A percentile compares a stretch with the other conserved stretches of the same genome.
These are phyloP conservation scores for Blastocystis sp. DNA, from an alignment of 352 stramenopile species.

Conservation along the genomic window DNA sequence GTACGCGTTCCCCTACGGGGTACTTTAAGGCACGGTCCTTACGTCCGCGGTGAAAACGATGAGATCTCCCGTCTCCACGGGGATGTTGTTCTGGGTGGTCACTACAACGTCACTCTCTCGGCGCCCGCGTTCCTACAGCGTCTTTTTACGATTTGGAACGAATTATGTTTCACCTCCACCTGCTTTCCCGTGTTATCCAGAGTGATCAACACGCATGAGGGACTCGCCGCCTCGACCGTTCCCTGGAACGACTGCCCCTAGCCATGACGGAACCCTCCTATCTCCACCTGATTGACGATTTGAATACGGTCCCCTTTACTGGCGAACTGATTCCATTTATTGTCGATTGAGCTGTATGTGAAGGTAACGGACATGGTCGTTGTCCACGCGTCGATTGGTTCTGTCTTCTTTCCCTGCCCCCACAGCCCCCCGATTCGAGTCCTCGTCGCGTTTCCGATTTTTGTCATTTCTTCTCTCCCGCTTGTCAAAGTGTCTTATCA, in stretches of 20 bases:
- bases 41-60: slow-evolving; percentile 58
- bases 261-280: background rate
- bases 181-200: slow-evolving; percentile 40
- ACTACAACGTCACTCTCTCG: slow-evolving; percentile 5
- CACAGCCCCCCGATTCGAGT: too few species aligned
- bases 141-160: slow-evolving; percentile 38
- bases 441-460: background rate
- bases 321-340: slow-evolving; percentile 62
- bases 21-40: background rate
- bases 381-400: background rate
- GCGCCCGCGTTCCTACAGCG: background rate
- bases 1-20: slow-evolving; percentile 33
- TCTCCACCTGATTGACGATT: slow-evolving; percentile 24
- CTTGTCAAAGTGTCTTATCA: background rate
- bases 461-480: background rate
- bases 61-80: slow-evolving; percentile 58
- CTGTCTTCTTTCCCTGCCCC: too few species aligned
- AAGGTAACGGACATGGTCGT: background rate
- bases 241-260: slow-evolving; percentile 49
- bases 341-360: slow-evolving; percentile 54
- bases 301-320: slow-evolving; percentile 68
- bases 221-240: slow-evolving; percentile 49
- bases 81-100: slow-evolving; percentile 10
- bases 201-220: slow-evolving; percentile 10
- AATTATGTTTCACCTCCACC: slow-evolving; percentile 65